Percentiles rank a stretch among this genome's conserved stretches.
Conservation (phyloP, 1,284 basidiomycete species). For the Cryptococcus hybrid region DNA sequence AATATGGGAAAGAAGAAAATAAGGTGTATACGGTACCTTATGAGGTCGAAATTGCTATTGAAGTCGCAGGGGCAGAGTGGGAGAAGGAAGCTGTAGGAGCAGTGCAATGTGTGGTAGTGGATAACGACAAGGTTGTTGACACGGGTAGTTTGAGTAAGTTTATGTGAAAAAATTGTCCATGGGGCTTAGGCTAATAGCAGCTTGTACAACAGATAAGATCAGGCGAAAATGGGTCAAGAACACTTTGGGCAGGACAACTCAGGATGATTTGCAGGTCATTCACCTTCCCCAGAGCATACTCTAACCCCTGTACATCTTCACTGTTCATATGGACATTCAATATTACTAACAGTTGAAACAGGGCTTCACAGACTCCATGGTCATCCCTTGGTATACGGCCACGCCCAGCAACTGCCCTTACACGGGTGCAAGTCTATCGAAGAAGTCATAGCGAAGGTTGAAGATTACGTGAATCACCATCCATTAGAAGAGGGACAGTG, state of each 20-base stretch:
- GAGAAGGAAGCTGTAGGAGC: conserved; percentile 58
- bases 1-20: conserved; percentile 32
- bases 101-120: conserved; percentile 69
- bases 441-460: conserved; percentile 65
- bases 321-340: no score
- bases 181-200: not conserved
- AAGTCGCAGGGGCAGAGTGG: conserved; percentile 38
- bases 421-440: conserved; percentile 57
- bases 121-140: conserved; percentile 58
- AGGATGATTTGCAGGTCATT: conserved; percentile 38
- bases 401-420: conserved; percentile 63
- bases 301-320: conserved; percentile 28
- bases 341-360: not conserved
- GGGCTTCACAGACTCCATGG: conserved; percentile 60
- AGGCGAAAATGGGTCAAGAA: conserved; percentile 11
- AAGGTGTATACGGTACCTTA: conserved; percentile 34
- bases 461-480: conserved; percentile 57
- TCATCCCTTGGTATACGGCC: conserved; percentile 38
- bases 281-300: conserved; percentile 36
- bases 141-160: conserved; percentile 58
- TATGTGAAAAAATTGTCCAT: conserved; percentile 50
- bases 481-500: conserved; percentile 55
- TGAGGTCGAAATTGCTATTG: conserved; percentile 57
- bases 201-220: conserved; percentile 8
- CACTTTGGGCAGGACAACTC: conserved; percentile 1